Conservation (phyloP, 2,329 filamentous ascomycete species). For the Fusarium fujikuroi region DNA sequence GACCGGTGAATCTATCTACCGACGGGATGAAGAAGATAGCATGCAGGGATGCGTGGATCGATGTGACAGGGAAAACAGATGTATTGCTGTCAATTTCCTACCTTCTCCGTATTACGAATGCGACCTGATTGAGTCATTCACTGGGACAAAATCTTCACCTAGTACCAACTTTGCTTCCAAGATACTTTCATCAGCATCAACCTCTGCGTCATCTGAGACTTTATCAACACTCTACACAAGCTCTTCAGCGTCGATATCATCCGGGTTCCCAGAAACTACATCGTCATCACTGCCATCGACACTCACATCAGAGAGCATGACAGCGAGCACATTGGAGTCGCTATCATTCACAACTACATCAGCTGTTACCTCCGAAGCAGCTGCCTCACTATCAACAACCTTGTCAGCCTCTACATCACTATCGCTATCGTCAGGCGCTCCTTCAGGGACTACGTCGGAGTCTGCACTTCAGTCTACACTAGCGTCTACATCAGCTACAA, state of each 20-base stretch:
- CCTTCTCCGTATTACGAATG: not conserved
- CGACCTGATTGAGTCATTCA: not conserved
- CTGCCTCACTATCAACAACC: not conserved
- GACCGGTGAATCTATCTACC: not conserved
- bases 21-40: not conserved
- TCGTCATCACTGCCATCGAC: too few species aligned
- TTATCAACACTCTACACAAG: not conserved
- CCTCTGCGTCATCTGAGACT: not conserved
- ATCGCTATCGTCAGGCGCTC: fast-evolving
- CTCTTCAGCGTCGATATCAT: not conserved
- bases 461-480: not conserved
- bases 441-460: not conserved
- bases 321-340: not conserved
- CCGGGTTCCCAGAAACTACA: fast-evolving
- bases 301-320: too few species aligned
- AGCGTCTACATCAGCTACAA: not conserved
- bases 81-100: not conserved
- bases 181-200: not conserved
- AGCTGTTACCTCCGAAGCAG: not conserved
- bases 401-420: not conserved
- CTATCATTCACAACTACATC: not conserved
- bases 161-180: not conserved
- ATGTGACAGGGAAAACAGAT: not conserved
- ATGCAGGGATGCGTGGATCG: not conserved
- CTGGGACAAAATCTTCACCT: not conserved